Conservation (phyloP, 2,329 filamentous ascomycete genomes). For the Paracorniculantispora psalliotae region DNA sequence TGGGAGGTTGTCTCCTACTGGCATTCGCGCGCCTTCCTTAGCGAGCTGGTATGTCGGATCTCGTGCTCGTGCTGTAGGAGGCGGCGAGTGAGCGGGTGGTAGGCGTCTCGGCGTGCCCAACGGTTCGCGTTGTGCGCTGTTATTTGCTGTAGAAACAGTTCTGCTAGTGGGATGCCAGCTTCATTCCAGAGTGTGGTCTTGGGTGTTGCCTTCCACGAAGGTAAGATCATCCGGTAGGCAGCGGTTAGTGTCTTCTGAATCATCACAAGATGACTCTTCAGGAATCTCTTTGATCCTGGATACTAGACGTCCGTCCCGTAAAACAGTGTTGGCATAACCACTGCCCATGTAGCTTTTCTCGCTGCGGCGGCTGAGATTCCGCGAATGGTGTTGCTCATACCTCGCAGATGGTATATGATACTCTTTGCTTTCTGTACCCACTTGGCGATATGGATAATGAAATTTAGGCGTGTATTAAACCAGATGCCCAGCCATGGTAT, state of each 20-base stretch:
- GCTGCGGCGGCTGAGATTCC: conserved; percentile 10
- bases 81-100: not conserved
- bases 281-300: conserved; percentile 1
- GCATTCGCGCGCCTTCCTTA: too few relatives aligned
- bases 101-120: not conserved
- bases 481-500: conserved; percentile 21
- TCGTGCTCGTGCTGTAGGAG: not conserved
- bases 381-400: conserved; percentile 12
- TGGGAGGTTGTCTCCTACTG: too few relatives aligned
- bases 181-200: conserved; percentile 13
- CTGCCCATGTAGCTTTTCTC: conserved; percentile 1
- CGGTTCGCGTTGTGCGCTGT: not conserved
- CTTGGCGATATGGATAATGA: conserved; percentile 16
- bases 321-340: conserved; percentile 12
- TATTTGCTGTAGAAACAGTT: conserved; percentile 1
- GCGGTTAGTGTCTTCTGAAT: conserved; percentile 9
- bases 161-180: conserved; percentile 11
- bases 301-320: conserved; percentile 13
- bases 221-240: conserved; percentile 7
- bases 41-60: not conserved
- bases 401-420: conserved; percentile 11
- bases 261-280: conserved; percentile 1
- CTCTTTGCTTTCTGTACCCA: conserved; percentile 16
- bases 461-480: conserved; percentile 17
- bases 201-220: conserved; percentile 15